Evolutionary conservation across 768 basidiomycete species (phyloP).

Genomic region (Kwoniella sp.): DNA sequence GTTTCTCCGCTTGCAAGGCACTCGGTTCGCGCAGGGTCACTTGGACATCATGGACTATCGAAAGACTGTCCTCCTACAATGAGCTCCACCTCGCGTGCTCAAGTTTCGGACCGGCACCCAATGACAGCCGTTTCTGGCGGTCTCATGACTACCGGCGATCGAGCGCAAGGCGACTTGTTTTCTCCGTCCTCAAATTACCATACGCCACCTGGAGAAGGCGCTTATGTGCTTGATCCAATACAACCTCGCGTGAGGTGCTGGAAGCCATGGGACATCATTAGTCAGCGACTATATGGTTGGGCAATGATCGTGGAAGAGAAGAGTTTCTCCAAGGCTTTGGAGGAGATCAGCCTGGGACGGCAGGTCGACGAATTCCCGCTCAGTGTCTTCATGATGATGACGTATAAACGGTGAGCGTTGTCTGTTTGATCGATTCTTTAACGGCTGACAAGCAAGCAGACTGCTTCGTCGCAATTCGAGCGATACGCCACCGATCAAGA

Average conservation of each 20-base stretch:
- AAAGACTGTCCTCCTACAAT: no score
- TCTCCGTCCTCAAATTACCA: not conserved
- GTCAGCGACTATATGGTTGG: constrained; percentile 47
- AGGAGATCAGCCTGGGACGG: constrained; percentile 39
- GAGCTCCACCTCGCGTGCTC: no score
- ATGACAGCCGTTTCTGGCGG: no score
- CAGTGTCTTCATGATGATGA: constrained; percentile 48
- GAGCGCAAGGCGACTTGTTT: no score
- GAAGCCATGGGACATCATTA: constrained; percentile 46
- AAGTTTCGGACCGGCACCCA: no score
- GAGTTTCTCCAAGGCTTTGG: constrained; percentile 38
- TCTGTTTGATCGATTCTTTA: not conserved
- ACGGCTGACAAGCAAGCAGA: no score
- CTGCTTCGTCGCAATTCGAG: constrained; percentile 35
- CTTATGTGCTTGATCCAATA: constrained; percentile 19
- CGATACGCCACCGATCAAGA: constrained; percentile 26
- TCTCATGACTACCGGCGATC: no score
- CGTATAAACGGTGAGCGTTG: constrained; percentile 42
- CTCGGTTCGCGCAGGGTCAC: no score
- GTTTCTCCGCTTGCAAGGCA: no score
- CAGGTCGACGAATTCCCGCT: constrained; percentile 48
- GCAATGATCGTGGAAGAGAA: constrained; percentile 48
- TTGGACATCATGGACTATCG: no score
- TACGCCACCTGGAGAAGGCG: constrained; percentile 5
- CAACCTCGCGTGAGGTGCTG: constrained; percentile 5